A percentile compares a stretch with the other conserved stretches of the same genome.
These are phyloP conservation scores for Moricandia moricandioides DNA, from an alignment of 345 rosid genomes.

Conservation along the genomic window DNA sequence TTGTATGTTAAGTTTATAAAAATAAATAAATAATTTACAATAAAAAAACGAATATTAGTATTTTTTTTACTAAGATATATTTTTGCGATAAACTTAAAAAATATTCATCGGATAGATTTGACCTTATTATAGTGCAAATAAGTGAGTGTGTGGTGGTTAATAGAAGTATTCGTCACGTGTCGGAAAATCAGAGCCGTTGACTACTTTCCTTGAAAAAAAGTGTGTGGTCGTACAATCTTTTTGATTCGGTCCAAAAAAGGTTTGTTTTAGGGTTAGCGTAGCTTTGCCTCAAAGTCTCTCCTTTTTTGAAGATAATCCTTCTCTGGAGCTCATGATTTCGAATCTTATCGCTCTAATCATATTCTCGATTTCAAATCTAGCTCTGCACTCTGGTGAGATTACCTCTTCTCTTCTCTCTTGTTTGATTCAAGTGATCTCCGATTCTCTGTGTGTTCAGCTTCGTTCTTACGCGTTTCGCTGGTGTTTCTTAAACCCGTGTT, in stretches of 20 bases:
- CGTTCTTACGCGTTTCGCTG: not conserved
- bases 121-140: not conserved
- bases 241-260: constrained; percentile 25
- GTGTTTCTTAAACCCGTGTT: not conserved
- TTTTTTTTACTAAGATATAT: too few species aligned
- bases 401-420: not conserved
- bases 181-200: constrained; percentile 35
- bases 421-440: not conserved
- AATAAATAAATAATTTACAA: too few species aligned
- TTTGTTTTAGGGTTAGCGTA: constrained; percentile 37
- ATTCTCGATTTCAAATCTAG: constrained; percentile 1
- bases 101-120: too few species aligned
- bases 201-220: not conserved
- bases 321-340: not conserved
- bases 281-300: constrained; percentile 32
- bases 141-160: not conserved
- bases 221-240: constrained; percentile 24
- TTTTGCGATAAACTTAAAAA: too few species aligned
- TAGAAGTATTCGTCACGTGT: constrained; percentile 9
- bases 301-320: constrained; percentile 17
- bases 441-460: constrained; percentile 5
- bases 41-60: too few species aligned
- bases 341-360: not conserved
- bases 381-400: constrained; percentile 23
- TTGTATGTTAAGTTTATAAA: too few species aligned